A percentile compares a stretch with the other conserved stretches of the same genome.
These are phyloP conservation scores for Tolypocladium tundrense DNA, from an alignment of 2,329 filamentous ascomycete genomes.

Conservation along the genomic window DNA sequence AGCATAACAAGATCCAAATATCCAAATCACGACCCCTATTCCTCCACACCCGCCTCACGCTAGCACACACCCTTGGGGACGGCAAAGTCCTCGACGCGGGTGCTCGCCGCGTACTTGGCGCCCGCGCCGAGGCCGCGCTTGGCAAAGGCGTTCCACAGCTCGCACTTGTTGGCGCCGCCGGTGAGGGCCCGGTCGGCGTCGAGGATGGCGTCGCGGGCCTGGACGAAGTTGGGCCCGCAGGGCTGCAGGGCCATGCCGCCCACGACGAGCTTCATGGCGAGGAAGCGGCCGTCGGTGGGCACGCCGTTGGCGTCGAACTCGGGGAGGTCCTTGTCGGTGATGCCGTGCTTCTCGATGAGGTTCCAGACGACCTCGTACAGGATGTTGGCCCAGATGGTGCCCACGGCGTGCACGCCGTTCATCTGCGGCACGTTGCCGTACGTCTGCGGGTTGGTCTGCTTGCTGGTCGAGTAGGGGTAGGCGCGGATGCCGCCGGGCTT, in stretches of 20 bases:
- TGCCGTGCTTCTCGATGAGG: slow-evolving; percentile 44
- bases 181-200: slow-evolving; percentile 44
- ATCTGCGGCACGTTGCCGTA: slow-evolving; percentile 32
- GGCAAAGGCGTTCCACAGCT: slow-evolving; percentile 44
- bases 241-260: slow-evolving; percentile 45
- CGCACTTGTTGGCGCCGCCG: slow-evolving; percentile 37
- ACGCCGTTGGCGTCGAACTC: slow-evolving; percentile 30
- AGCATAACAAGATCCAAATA: too few species aligned
- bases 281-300: slow-evolving; percentile 41
- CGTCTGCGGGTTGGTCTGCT: slow-evolving; percentile 37
- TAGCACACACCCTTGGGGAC: slow-evolving; percentile 15
- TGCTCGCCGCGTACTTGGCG: slow-evolving; percentile 12
- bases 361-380: slow-evolving; percentile 50
- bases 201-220: slow-evolving; percentile 43
- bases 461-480: slow-evolving; percentile 40
- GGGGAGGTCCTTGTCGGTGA: slow-evolving; percentile 31
- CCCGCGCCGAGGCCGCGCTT: slow-evolving; percentile 42
- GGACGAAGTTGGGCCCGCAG: slow-evolving; percentile 43
- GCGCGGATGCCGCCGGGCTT: slow-evolving; percentile 33
- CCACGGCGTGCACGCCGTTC: slow-evolving; percentile 34
- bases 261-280: slow-evolving; percentile 41
- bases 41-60: background rate
- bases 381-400: slow-evolving; percentile 40
- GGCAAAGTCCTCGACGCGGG: slow-evolving; percentile 20
- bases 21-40: background rate